Base-by-base conservation (phyloP, 1,139 yeast species). In the Taiozyma onychis region DNA sequence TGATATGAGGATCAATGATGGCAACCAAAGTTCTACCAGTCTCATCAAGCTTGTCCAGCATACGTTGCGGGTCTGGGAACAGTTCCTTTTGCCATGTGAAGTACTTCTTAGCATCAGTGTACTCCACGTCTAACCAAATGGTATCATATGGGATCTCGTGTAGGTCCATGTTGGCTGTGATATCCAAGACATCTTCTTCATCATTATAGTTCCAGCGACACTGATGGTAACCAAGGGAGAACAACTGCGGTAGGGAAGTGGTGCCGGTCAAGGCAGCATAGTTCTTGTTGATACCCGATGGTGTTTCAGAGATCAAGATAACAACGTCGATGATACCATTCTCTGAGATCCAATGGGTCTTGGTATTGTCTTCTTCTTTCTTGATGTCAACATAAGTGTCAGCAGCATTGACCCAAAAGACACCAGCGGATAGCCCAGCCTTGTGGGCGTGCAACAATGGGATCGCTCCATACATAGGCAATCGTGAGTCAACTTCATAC, bases 201-300 rank as follows among this genome's bases (percentile, higher is more conserved):
- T 87, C 90, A 62, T 89, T 88, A 70, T 93, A 93, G 67, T 93
- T 95, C 99, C 99, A 93, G 61, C 99, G 77, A 66, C 97, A 93
- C 67, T 91, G 98, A 64, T 93, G 99, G 63, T 93, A 88, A 0
- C 96, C 99, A 37, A 90, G 69, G 0, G 97, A 75, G 59, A 90
- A 87, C 43, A 84, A 59, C 54, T 83, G 88, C 0, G 99, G 99
- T n/a, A 93, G 70, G 13, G 73, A 68, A 0, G 89, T 75, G 54
- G 71, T 78, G 1, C 99, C 99, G 0, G 96, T 84, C n/a, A 93
- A 67, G 6, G 68, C 62, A 1, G 91, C 86, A 64, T 86, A 93
- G 43, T 80, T 75, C 46, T 74, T 64, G 46, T 84, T 78, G 32
- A 93, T 76, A 9, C 78, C 80, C 1, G 65, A 60, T 1, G 97